These are phyloP conservation scores for Teratosphaeria nubilosa DNA, from an alignment of 2,329 filamentous ascomycete species.

Conservation along the genomic window DNA sequence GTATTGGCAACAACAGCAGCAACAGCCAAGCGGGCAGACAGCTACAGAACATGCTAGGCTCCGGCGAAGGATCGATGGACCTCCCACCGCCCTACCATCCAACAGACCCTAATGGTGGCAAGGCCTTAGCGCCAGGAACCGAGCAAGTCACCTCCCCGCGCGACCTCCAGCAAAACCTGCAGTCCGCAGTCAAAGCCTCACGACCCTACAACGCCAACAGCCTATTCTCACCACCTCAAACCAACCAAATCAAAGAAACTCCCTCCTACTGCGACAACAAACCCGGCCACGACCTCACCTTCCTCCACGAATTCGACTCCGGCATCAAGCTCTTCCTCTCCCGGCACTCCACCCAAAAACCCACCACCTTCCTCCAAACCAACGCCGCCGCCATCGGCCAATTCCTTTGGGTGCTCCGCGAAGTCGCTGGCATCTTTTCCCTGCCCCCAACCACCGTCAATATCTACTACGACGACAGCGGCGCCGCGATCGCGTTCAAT, in stretches of 20 bases:
- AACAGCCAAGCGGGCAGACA: conserved; percentile 30
- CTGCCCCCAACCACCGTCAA: conserved; percentile 61
- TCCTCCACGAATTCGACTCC: conserved; percentile 55
- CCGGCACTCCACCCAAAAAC: conserved; percentile 39
- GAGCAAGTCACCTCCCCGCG: conserved; percentile 33
- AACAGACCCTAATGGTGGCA: conserved; percentile 11
- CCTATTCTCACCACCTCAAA: conserved; percentile 63
- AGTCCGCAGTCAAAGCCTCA: conserved; percentile 68
- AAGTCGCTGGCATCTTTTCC: conserved; percentile 61
- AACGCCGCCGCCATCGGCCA: conserved; percentile 54
- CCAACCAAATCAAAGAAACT: conserved; percentile 62
- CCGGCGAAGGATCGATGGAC: conserved; percentile 2
- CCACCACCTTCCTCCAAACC: conserved; percentile 48
- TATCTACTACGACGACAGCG: conserved; percentile 73
- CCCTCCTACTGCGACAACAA: conserved; percentile 78
- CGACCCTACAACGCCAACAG: conserved; percentile 63
- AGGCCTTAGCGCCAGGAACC: conserved; percentile 15
- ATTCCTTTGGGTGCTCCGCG: conserved; percentile 60
- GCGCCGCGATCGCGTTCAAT: conserved; percentile 89
- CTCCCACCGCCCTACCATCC: conserved; percentile 25
- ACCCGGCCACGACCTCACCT: conserved; percentile 61
- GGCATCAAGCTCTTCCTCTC: conserved; percentile 66
- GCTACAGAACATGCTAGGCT: conserved; percentile 20
- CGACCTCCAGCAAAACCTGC: conserved; percentile 56
- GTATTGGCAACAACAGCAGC: conserved; percentile 44